Percentiles rank a stretch among this genome's conserved stretches.
These are phyloP conservation scores for Incumbomyces lentus DNA, from an alignment of 2,329 filamentous ascomycete genomes.

Conservation along the genomic window DNA sequence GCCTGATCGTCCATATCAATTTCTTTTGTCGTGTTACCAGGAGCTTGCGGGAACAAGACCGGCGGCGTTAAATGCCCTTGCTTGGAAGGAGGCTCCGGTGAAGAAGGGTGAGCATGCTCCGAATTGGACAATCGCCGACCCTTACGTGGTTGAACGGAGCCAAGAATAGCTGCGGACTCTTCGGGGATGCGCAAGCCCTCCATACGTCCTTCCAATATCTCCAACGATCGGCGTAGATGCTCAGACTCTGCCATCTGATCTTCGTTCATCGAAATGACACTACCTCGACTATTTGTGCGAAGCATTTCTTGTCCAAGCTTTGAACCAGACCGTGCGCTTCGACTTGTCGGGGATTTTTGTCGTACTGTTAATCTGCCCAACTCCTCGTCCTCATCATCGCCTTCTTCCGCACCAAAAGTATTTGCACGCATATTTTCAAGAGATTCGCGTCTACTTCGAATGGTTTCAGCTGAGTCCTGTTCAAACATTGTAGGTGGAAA, in stretches of 20 bases:
- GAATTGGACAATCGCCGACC: slow-evolving; percentile 18
- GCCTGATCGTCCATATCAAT: slow-evolving; percentile 28
- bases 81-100: slow-evolving; percentile 14
- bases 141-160: slow-evolving; percentile 20
- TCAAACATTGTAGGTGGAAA: slow-evolving; percentile 30
- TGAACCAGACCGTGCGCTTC: slow-evolving; percentile 58
- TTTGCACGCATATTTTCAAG: slow-evolving; percentile 60
- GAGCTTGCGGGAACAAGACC: slow-evolving; percentile 37
- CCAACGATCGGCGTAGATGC: slow-evolving; percentile 19
- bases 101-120: slow-evolving; percentile 21
- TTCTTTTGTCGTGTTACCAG: slow-evolving; percentile 31
- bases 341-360: slow-evolving; percentile 41
- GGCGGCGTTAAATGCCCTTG: slow-evolving; percentile 39
- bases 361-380: slow-evolving; percentile 50
- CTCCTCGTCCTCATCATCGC: slow-evolving; percentile 92
- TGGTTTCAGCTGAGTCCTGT: slow-evolving; percentile 61
- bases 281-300: slow-evolving; percentile 89
- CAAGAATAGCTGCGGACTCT: slow-evolving; percentile 11
- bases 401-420: slow-evolving; percentile 59
- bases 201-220: slow-evolving; percentile 26
- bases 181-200: slow-evolving; percentile 21
- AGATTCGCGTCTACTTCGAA: slow-evolving; percentile 63
- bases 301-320: slow-evolving; percentile 97
- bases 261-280: slow-evolving; percentile 45
- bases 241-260: slow-evolving; percentile 28